Percentiles rank a stretch among this genome's conserved stretches.
phyloP scores from a whole-genome alignment of 169 alveolate species.

The Babesia divergens region DNA sequence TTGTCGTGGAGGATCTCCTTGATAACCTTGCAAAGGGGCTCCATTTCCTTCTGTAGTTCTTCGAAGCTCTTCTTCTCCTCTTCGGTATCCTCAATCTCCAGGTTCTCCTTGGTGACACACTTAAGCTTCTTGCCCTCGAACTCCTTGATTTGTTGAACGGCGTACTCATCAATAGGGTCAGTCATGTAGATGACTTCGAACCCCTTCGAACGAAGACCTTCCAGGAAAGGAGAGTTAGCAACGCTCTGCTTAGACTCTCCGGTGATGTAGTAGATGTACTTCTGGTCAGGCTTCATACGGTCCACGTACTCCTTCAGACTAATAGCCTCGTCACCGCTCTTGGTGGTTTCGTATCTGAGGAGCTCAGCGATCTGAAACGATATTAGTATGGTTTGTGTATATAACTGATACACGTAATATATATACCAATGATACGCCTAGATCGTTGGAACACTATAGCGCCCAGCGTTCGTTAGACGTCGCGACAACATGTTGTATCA shows the following conservation, averaged over 20 bases:
- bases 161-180: conserved; percentile 99
- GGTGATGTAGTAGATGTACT: conserved; percentile 98
- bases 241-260: conserved; percentile 97
- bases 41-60: conserved; percentile 94
- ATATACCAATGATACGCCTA: too few relatives aligned
- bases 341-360: conserved; percentile 96
- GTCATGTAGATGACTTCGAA: conserved; percentile 97
- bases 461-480: too few relatives aligned
- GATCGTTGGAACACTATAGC: not conserved
- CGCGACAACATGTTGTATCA: not conserved
- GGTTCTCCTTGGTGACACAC: conserved; percentile 97
- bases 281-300: conserved; percentile 99
- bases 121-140: conserved; percentile 97
- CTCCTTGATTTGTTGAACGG: conserved; percentile 96
- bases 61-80: conserved; percentile 97
- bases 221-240: conserved; percentile 97
- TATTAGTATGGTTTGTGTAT: not conserved
- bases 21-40: conserved; percentile 94
- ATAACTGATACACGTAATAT: not conserved
- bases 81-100: conserved; percentile 91
- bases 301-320: conserved; percentile 96
- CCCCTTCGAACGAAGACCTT: conserved; percentile 94
- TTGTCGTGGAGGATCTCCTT: conserved; percentile 98
- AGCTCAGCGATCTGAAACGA: conserved; percentile 89
- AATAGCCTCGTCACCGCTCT: conserved; percentile 97